Evolutionary conservation across 177 flowering plant genomes (phyloP).

Genomic region (Vitis hybrid): DNA sequence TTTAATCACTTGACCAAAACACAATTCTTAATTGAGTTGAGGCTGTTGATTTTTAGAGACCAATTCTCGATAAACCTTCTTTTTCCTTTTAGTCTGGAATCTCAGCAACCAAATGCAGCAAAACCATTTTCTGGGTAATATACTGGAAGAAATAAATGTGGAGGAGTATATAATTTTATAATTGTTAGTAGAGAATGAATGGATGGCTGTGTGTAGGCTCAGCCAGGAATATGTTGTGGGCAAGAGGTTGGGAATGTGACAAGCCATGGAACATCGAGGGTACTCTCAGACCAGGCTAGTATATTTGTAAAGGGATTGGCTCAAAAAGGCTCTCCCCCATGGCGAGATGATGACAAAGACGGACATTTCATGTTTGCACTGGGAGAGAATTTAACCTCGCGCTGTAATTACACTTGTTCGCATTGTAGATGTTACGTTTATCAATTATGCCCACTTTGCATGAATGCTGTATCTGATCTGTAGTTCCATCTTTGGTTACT

Average conservation of each 20-base stretch:
- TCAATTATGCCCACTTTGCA: not conserved
- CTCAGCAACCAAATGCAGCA: not conserved
- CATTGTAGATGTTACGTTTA: constrained; percentile 7
- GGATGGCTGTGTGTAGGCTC: constrained; percentile 94
- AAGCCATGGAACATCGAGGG: constrained; percentile 66
- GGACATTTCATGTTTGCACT: constrained; percentile 82
- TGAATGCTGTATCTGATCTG: too few species aligned
- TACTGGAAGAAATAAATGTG: constrained; percentile 13
- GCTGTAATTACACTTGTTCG: constrained; percentile 66
- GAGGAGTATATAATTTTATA: constrained; percentile 11
- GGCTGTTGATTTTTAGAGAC: not conserved
- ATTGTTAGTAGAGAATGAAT: constrained; percentile 44
- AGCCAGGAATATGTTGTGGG: constrained; percentile 68
- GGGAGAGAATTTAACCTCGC: constrained; percentile 78
- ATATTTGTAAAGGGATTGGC: constrained; percentile 63
- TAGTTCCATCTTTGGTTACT: not conserved
- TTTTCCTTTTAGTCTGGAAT: not conserved
- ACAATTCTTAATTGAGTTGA: too few species aligned
- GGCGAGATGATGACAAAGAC: constrained; percentile 88
- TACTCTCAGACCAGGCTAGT: constrained; percentile 57
- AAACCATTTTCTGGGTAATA: not conserved
- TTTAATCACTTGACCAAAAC: too few species aligned
- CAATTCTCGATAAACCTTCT: not conserved
- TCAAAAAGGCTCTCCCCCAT: constrained; percentile 85
- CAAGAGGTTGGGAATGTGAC: constrained; percentile 83